Evolutionary conservation across 768 basidiomycete genomes (phyloP), one percentile per base, ranked within the genome.

Genomic region (Phlebiopsis gigantea): DNA sequence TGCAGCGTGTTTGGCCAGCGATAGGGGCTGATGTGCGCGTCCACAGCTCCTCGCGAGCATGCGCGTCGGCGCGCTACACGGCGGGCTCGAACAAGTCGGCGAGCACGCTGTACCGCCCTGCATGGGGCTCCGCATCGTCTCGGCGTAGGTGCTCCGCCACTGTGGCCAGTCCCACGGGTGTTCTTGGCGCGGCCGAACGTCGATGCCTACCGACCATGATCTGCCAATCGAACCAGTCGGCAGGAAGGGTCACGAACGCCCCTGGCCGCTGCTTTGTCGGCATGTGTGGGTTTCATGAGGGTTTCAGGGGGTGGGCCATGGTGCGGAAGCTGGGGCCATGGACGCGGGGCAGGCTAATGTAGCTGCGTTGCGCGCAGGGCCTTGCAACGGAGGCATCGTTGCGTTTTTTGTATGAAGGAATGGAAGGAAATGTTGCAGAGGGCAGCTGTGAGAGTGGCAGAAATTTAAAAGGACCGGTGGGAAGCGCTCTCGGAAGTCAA

Each of bases 1-100:
- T 42, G 34, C 21, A 1, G 45, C 28, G 2, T 43, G 15, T n/a
- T 29, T 43, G 4, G 17, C 50, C 26, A 26, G 22, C 26, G 45
- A 46, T 10, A 19, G 25, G n/a, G n/a, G 21, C 50, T 54, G 29
- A 34, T 46, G 43, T 57, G 29, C n/a, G 4, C 43, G 34, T 24
- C 15, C 1, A 39, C 46, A 76, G 74, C 64, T 81, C 55, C 74
- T 83, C 12, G 80, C 80, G 7, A 82, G 81, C 77, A 80, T 80
- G 79, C 77, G 81, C 42, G 81, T 83, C 55, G 81, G 81, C 59
- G 73, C 80, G 53, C 71, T 83, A 28, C 75, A 78, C 46, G 79
- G 77, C 46, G 81, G 81, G 41, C 73, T 77, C 59, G 79, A 79
- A 57, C 77, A 79, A 58, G 78, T 73, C 29, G 72, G 76, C 58